These are phyloP conservation scores for Barnettozyma salicaria DNA, from an alignment of 805 yeast genomes.

Conservation along the genomic window DNA sequence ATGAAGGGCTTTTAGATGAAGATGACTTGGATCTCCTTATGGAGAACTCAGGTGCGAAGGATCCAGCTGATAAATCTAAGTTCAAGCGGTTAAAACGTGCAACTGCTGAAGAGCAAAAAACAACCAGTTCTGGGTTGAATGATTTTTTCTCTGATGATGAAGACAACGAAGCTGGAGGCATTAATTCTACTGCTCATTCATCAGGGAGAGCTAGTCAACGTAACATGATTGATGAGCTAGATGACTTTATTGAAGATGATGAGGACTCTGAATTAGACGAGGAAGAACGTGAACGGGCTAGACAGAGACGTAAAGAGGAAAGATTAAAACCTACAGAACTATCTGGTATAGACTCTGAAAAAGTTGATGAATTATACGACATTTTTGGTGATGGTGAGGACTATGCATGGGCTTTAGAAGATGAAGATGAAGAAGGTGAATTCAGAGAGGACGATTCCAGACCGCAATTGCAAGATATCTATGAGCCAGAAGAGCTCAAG, in stretches of 20 bases:
- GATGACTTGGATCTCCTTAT: constrained; percentile 89
- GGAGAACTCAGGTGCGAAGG: constrained; percentile 80
- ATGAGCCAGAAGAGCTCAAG: constrained; percentile 89
- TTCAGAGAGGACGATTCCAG: constrained; percentile 38
- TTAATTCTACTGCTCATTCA: constrained; percentile 28
- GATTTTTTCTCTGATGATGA: constrained; percentile 40
- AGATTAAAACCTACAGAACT: constrained; percentile 51
- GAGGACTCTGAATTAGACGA: constrained; percentile 88
- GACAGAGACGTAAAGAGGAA: constrained; percentile 38
- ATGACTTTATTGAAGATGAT: constrained; percentile 96
- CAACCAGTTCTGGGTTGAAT: constrained; percentile 23
- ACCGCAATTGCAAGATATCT: constrained; percentile 73
- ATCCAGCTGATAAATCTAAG: constrained; percentile 12
- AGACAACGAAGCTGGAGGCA: constrained; percentile 26
- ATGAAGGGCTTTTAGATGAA: constrained; percentile 77
- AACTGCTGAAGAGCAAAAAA: constrained; percentile 30
- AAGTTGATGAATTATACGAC: constrained; percentile 87
- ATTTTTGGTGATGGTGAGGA: constrained; percentile 97
- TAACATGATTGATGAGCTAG: constrained; percentile 70
- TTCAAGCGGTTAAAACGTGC: constrained; percentile 85
- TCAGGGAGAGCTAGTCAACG: constrained; percentile 23
- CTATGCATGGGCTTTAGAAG: constrained; percentile 96
- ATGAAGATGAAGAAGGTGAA: constrained; percentile 55
- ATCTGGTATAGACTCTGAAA: constrained; percentile 74
- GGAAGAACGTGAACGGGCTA: constrained; percentile 45